Conservation (phyloP, 768 basidiomycete genomes). For the Daedalea quercina region DNA sequence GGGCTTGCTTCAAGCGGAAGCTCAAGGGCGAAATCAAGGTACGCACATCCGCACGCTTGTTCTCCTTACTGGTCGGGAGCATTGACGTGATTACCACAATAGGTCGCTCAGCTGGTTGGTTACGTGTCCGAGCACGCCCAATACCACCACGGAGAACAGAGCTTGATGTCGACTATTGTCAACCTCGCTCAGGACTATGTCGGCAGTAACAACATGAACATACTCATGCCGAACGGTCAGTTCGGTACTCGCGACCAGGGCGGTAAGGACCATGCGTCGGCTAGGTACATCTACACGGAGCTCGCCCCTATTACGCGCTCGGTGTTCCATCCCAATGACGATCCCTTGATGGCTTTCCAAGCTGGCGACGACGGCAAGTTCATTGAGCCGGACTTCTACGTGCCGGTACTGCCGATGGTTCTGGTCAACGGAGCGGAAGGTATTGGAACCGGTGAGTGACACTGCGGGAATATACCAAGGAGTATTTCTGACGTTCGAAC, state of each 20-base stretch:
- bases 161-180: slow-evolving; percentile 85
- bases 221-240: slow-evolving; percentile 85
- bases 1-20: slow-evolving; percentile 94
- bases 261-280: slow-evolving; percentile 94
- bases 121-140: slow-evolving; percentile 91
- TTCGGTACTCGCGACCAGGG: slow-evolving; percentile 92
- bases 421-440: slow-evolving; percentile 94
- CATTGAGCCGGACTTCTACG: slow-evolving; percentile 94
- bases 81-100: background rate
- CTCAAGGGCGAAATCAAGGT: slow-evolving; percentile 90
- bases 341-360: slow-evolving; percentile 75
- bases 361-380: slow-evolving; percentile 70
- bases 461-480: background rate
- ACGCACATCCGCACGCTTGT: background rate
- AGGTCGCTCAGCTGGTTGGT: slow-evolving; percentile 94
- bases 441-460: slow-evolving; percentile 81
- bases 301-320: slow-evolving; percentile 66
- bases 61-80: no score
- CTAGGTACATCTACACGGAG: slow-evolving; percentile 93
- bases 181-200: slow-evolving; percentile 92
- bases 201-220: slow-evolving; percentile 91
- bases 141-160: slow-evolving; percentile 94
- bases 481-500: background rate
- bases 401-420: slow-evolving; percentile 84
- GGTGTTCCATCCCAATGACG: slow-evolving; percentile 80